These are phyloP conservation scores for Microsporum canis DNA, from an alignment of 2,329 filamentous ascomycete genomes.

Conservation along the genomic window DNA sequence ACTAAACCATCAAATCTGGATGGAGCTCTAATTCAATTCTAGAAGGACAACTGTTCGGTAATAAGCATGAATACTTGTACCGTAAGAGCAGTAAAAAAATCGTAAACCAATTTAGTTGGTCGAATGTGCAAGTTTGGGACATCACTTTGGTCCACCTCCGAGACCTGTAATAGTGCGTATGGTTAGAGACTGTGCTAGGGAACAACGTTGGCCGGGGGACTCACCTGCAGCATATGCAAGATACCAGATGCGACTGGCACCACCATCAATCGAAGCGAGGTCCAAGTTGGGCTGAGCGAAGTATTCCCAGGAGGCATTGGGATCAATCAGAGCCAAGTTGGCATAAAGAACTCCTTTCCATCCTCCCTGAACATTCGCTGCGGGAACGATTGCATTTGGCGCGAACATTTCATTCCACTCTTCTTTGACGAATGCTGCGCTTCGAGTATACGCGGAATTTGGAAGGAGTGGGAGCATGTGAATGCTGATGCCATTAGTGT, in stretches of 20 bases:
- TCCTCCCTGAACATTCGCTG: slow-evolving; percentile 50
- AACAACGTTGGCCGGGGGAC: slow-evolving; percentile 10
- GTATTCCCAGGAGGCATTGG: slow-evolving; percentile 58
- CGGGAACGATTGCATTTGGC: slow-evolving; percentile 50
- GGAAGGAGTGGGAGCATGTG: slow-evolving; percentile 73
- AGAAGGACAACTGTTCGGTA: not conserved
- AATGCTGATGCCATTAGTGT: slow-evolving; percentile 45
- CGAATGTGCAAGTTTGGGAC: not conserved
- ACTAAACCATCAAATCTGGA: not conserved
- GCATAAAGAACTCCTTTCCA: slow-evolving; percentile 81
- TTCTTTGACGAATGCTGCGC: slow-evolving; percentile 58
- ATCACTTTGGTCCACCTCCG: slow-evolving; percentile 12
- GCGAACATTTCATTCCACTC: slow-evolving; percentile 77
- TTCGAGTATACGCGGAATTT: slow-evolving; percentile 55
- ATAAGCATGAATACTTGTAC: not conserved
- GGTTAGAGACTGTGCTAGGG: not conserved
- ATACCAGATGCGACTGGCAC: slow-evolving; percentile 77
- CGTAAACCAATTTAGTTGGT: not conserved
- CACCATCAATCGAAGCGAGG: slow-evolving; percentile 56
- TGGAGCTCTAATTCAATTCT: not conserved
- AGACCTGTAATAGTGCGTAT: slow-evolving; percentile 11
- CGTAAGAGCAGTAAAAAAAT: not conserved
- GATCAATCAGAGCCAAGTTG: slow-evolving; percentile 68
- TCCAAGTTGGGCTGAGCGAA: slow-evolving; percentile 59
- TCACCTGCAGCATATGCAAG: slow-evolving; percentile 63